Evolutionary conservation across 164 flowering plant species (phyloP), one percentile per base, ranked within the genome.

Genomic region (Houttuynia cordata): DNA sequence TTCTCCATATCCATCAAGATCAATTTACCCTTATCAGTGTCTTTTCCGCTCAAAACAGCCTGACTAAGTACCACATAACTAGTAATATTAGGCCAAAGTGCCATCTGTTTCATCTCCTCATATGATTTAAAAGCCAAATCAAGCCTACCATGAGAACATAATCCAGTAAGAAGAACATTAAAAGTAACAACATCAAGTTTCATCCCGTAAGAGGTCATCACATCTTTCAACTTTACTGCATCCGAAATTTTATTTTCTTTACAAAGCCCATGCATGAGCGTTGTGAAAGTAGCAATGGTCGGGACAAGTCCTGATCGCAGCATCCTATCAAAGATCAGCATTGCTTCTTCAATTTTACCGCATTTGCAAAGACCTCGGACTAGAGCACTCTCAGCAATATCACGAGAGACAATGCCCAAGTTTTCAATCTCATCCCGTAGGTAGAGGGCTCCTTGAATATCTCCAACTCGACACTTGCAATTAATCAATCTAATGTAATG

Each of bases 111-210:
- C 91, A 91, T 84, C 78, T 91, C 88, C 64, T 78, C 76, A 50
- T 86, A 91, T 24, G 87, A 73, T 30, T 77, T 73, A 65, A 83
- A 73, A 21, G 89, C 97, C 71, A 72, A 54, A 19, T 49, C 70
- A 65, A 74, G 49, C 59, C 82, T 75, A 30, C 83, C 81, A 62
- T 57, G 53, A 53, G 72, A 67, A 67, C 91, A 84, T 51, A 80
- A 61, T 41, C 86, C 91, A 19, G 87, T 70, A 41, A 91, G 79
- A 19, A 91, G 83, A 71, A 91, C 96, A 69, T 87, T 91, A 70
- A 80, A 86, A 22, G 78, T 53, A 58, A 78, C 80, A 54, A 80
- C 75, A 76, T 91, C 97, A 60, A 75, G 82, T 66, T 77, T 76
- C 71, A 79, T 30, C 51, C 76, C 79, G 73, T 62, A 66, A 51